Evolutionary conservation across 2,329 filamentous ascomycete species (phyloP), one percentile per base, ranked within the genome.

Genomic region (Colletotrichum navitas): DNA sequence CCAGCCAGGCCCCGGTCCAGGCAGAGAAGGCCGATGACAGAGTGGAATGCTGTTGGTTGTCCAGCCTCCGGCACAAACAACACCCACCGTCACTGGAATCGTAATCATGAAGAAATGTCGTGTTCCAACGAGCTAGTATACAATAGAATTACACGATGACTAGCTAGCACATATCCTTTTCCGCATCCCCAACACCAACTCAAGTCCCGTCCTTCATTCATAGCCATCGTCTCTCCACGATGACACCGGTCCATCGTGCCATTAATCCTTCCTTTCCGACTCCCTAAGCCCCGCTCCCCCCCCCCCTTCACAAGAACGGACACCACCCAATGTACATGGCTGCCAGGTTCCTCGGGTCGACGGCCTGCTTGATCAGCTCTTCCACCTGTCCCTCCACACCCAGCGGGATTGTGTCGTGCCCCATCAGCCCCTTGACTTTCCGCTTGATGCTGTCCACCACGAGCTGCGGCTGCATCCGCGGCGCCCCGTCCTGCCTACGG

Each of bases 241-340:
- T 39, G 32, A 43, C 41, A 10, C 51, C 66, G 24, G 24, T 32
- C 45, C 47, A 21, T 55, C 36, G 43, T 34, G 2, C 45, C 2
- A 21, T 36, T 29, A 36, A 43, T 18, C 39, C 39, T n/a, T 8
- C 24, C 11, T 4, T 45, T 45, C 47, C 58, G 6, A 29, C n/a
- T n/a, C 14, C 49, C 54, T 2, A n/a, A 60, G 39, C 32, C 24
- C n/a, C 43, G n/a, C n/a, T n/a, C n/a, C n/a, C n/a, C n/a, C 43
- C 16, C 12, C 12, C n/a, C 11, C 58, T 71, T 73, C 79, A 89
- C 76, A 90, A 79, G 76, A 90, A 90, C 29, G 88, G 86, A 78
- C 88, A 89, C 95, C 95, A 98, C 26, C 96, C 96, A 82, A 98
- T 97, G 82, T 98, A 99, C 97, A 99, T 99, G 49, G 91, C 90